These are phyloP conservation scores for Pyronema omphalodes DNA, from an alignment of 495 filamentous ascomycete species.

Conservation along the genomic window DNA sequence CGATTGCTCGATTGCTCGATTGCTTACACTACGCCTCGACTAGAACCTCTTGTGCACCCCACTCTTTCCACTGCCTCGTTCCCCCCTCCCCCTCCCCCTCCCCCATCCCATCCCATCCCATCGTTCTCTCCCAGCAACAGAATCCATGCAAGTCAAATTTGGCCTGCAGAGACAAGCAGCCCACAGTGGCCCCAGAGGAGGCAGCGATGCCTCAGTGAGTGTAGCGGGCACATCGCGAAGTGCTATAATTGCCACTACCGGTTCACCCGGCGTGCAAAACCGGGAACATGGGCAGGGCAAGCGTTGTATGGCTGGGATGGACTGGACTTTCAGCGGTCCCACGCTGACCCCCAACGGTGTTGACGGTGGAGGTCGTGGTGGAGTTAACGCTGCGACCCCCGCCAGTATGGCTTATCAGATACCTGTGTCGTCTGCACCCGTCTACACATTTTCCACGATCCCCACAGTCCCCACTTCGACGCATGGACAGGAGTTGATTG, in stretches of 20 bases:
- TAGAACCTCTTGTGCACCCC: too few relatives aligned
- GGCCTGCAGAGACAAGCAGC: not conserved
- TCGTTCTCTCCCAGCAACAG: too few relatives aligned
- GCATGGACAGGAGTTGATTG: not conserved
- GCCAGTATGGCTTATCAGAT: constrained; percentile 1
- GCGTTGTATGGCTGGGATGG: not conserved
- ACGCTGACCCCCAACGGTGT: not conserved
- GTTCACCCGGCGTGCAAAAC: not conserved
- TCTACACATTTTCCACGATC: not conserved
- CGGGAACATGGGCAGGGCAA: constrained; percentile 1
- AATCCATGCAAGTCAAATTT: not conserved
- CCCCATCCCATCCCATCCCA: too few relatives aligned
- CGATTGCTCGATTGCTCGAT: too few relatives aligned
- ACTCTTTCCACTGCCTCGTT: too few relatives aligned
- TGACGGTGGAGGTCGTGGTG: not conserved
- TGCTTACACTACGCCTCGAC: too few relatives aligned
- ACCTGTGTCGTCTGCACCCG: not conserved
- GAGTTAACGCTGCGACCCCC: not conserved
- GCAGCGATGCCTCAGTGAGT: not conserved
- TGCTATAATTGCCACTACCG: not conserved
- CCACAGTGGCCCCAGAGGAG: not conserved
- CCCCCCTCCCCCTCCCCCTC: too few relatives aligned
- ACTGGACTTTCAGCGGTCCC: not conserved
- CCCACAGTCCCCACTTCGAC: not conserved
- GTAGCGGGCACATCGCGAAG: not conserved